A percentile compares a stretch with the other conserved stretches of the same genome.
Evolutionary conservation across 164 flowering plant species (phyloP).

Genomic region (Stephania cephalantha): DNA sequence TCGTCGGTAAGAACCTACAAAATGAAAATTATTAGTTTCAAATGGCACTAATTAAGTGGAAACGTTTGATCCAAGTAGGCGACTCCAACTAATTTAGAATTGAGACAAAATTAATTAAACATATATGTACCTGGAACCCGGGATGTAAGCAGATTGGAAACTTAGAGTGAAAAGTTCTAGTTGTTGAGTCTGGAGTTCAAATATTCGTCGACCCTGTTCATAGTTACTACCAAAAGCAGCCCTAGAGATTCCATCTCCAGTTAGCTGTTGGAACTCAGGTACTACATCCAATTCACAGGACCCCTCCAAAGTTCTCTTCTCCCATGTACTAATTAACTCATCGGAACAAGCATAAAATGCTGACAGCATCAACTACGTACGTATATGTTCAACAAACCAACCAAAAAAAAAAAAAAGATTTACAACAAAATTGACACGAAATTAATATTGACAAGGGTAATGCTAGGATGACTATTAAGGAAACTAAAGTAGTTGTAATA

Average conservation of each 20-base stretch:
- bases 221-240: constrained; percentile 44
- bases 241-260: constrained; percentile 36
- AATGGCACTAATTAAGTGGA: neutral
- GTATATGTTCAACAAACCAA: neutral
- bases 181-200: constrained; percentile 32
- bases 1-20: constrained; percentile 21
- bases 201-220: constrained; percentile 37
- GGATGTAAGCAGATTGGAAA: constrained; percentile 25
- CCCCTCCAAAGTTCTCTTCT: constrained; percentile 11
- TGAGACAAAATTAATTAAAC: neutral
- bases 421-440: neutral
- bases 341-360: constrained; percentile 23
- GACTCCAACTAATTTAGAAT: neutral
- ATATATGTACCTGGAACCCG: constrained; percentile 32
- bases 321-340: constrained; percentile 25
- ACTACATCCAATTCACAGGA: constrained; percentile 30
- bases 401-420: neutral
- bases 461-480: too few species aligned
- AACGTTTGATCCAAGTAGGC: neutral
- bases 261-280: constrained; percentile 25
- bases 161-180: constrained; percentile 12
- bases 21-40: neutral
- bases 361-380: constrained; percentile 26
- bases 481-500: too few species aligned
- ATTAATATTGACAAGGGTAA: neutral